phyloP scores from a whole-genome alignment of 176 grass and related monocot species.

The Oryza longistaminata region DNA sequence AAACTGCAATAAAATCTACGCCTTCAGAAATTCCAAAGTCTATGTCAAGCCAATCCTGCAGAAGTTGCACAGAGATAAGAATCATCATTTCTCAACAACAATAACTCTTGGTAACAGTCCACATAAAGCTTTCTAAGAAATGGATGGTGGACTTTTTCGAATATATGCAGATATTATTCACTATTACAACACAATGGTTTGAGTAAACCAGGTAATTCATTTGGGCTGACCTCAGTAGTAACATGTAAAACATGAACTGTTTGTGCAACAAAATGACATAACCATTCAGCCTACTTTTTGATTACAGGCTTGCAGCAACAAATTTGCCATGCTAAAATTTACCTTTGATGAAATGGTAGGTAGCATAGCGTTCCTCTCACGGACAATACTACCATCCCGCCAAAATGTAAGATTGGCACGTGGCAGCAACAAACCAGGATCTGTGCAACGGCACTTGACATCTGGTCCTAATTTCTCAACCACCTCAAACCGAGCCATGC shows the following conservation, averaged over 20 bases:
- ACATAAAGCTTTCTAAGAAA: not conserved
- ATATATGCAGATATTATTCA: not conserved
- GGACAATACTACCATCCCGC: constrained; percentile 82
- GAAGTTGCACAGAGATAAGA: constrained; percentile 26
- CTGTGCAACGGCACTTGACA: constrained; percentile 88
- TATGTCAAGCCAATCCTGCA: constrained; percentile 99
- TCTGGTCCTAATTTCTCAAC: constrained; percentile 92
- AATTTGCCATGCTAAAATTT: constrained; percentile 11
- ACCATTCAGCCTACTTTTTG: not conserved
- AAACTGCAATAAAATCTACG: constrained; percentile 97
- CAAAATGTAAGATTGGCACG: constrained; percentile 97
- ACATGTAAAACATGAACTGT: not conserved
- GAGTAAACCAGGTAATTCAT: constrained; percentile 3
- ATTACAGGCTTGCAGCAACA: constrained; percentile 10
- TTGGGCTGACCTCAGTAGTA: not conserved
- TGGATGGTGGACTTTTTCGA: constrained; percentile 2
- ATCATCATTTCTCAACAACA: constrained; percentile 18
- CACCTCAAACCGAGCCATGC: constrained; percentile 97
- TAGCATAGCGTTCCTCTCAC: constrained; percentile 94
- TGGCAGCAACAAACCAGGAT: constrained; percentile 89
- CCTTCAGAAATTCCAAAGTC: constrained; percentile 96
- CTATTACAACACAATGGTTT: constrained; percentile 4
- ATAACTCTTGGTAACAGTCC: not conserved
- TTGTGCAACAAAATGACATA: not conserved
- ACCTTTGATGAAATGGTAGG: constrained; percentile 99